Base-by-base conservation (phyloP, 1,139 yeast genomes). In the Taiozyma sp. region DNA sequence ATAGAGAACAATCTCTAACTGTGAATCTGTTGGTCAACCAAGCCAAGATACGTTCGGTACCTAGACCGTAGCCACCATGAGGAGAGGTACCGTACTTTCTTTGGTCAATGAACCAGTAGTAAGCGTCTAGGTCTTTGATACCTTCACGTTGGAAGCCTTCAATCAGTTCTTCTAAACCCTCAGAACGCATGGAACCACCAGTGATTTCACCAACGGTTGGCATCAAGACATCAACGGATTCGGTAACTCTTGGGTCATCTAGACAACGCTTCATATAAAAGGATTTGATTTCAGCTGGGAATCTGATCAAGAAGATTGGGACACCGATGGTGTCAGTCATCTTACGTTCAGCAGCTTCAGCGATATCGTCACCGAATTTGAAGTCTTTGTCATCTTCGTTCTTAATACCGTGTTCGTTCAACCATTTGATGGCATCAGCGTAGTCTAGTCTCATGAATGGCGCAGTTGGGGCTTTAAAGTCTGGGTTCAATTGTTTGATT, bases 101-200 rank as follows among this genome's bases (percentile, higher is more conserved):
- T 75, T 87, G 95, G 70, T 93, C 99, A 56, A 84, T 81, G 74
- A 89, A 93, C 98, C 98, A 93, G 78, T 93, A 92, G 80, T 93
- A 93, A 24, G 80, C 73, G 30, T 85, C 76, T 30, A 75, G 76
- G 54, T 90, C 80, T 67, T 84, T 85, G 65, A 93, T 88, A 51
- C 84, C 84, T 75, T 93, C 99, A 72, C 97, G 88, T 75, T 85
- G 84, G 78, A 92, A 87, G 51, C 97, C 97, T 49, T 83, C 96
- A 65, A 87, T 69, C 63, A 93, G 79, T 70, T 92, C 98, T 45
- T 89, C 91, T 57, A 80, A 75, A 63, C 84, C 83, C 60, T 80
- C 82, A 61, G 91, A 91, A 81, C 99, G 91, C 99, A 93, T 93
- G 49, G 98, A 92, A 54, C 99, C 99, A 71, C 99, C 99, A 47